Evolutionary conservation across 2,329 filamentous ascomycete species (phyloP).

Genomic region (Gaeumannomyces tritici): DNA sequence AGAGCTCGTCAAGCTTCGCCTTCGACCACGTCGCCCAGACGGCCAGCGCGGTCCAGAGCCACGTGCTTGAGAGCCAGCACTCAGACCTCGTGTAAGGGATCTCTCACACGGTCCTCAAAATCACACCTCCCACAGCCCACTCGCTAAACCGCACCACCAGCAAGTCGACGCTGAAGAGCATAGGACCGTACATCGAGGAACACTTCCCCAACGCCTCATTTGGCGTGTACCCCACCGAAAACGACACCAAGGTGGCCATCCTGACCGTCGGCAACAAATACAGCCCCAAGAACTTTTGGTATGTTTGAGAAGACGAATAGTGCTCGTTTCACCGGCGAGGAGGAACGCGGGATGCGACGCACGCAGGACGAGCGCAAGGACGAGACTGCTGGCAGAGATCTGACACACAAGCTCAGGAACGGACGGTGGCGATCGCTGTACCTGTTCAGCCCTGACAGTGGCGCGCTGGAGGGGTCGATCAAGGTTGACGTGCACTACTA

Average conservation of each 20-base stretch:
- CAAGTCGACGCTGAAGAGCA: conserved; percentile 72
- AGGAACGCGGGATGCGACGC: background rate
- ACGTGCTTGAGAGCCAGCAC: conserved; percentile 67
- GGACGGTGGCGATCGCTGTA: conserved; percentile 92
- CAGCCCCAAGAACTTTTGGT: conserved; percentile 97
- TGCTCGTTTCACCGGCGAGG: too few relatives aligned
- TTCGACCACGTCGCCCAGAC: conserved; percentile 76
- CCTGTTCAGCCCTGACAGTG: conserved; percentile 61
- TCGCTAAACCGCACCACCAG: conserved; percentile 29
- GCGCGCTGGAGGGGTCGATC: conserved; percentile 65
- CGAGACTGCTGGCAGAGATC: background rate
- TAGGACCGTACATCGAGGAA: conserved; percentile 69
- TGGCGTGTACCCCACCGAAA: conserved; percentile 72
- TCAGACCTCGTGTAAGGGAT: conserved; percentile 65
- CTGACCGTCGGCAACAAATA: conserved; percentile 93
- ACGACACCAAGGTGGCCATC: conserved; percentile 68
- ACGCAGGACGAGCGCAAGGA: background rate
- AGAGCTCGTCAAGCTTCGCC: conserved; percentile 77
- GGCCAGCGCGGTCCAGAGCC: conserved; percentile 72
- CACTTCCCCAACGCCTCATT: conserved; percentile 78
- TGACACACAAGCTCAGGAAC: conserved; percentile 51
- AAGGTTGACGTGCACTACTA: conserved; percentile 99
- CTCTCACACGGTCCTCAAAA: background rate
- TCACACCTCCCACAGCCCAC: background rate
- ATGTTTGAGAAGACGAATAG: conserved; percentile 14